These are phyloP conservation scores for Pseudoneurospora amorphoporcata DNA, from an alignment of 495 filamentous ascomycete species.

Conservation along the genomic window DNA sequence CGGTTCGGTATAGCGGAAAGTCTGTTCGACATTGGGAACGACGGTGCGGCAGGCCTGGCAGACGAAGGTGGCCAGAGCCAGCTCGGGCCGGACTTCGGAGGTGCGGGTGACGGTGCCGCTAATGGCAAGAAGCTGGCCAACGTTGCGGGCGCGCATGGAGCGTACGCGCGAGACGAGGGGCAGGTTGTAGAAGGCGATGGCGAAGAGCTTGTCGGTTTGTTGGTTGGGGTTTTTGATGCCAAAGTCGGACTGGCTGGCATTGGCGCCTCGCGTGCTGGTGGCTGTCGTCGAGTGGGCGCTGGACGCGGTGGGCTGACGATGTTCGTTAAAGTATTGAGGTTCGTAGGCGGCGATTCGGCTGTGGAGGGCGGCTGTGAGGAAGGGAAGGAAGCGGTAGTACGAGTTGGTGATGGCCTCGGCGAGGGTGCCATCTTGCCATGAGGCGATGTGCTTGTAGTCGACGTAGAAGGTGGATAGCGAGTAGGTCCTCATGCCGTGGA, in stretches of 20 bases:
- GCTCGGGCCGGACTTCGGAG: conserved; percentile 89
- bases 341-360: conserved; percentile 91
- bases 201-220: conserved; percentile 92
- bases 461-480: conserved; percentile 94
- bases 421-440: conserved; percentile 58
- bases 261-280: conserved; percentile 48
- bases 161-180: conserved; percentile 87
- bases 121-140: conserved; percentile 86
- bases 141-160: conserved; percentile 78
- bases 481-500: conserved; percentile 77
- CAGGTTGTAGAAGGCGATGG: conserved; percentile 92
- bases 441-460: conserved; percentile 80
- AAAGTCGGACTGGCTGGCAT: conserved; percentile 51
- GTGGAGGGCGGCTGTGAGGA: conserved; percentile 80
- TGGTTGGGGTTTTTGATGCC: conserved; percentile 74
- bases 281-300: conserved; percentile 57
- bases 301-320: conserved; percentile 62
- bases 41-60: conserved; percentile 79
- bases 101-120: conserved; percentile 95
- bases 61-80: conserved; percentile 83
- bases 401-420: conserved; percentile 76
- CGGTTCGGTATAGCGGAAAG: conserved; percentile 93
- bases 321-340: conserved; percentile 83
- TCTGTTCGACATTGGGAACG: conserved; percentile 88
- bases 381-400: conserved; percentile 93